A percentile compares a stretch with the other conserved stretches of the same genome.
phyloP scores from a whole-genome alignment of 805 yeast genomes.

The Ogataea neopini region DNA sequence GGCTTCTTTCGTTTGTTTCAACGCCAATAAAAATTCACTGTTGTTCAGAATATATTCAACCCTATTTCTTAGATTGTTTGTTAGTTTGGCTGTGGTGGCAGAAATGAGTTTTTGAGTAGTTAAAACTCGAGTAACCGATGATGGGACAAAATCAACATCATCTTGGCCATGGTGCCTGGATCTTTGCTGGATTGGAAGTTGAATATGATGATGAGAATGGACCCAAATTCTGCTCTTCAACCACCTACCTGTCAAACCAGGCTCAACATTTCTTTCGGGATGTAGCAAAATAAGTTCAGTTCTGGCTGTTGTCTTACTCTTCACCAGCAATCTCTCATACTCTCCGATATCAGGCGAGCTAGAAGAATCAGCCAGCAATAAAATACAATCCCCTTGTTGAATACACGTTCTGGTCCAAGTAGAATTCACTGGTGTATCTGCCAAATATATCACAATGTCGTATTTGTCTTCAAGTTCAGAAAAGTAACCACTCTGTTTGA shows the following conservation, averaged over 20 bases:
- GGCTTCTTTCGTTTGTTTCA: slow-evolving; percentile 30
- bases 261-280: slow-evolving; percentile 75
- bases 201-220: slow-evolving; percentile 89
- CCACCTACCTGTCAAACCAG: slow-evolving; percentile 87
- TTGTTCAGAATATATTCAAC: slow-evolving; percentile 29
- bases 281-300: slow-evolving; percentile 86
- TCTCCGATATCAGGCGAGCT: slow-evolving; percentile 78
- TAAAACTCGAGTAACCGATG: slow-evolving; percentile 3
- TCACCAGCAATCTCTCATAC: slow-evolving; percentile 73
- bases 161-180: slow-evolving; percentile 14
- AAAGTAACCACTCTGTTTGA: slow-evolving; percentile 85
- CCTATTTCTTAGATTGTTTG: slow-evolving; percentile 29
- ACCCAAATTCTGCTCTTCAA: slow-evolving; percentile 86
- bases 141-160: slow-evolving; percentile 22
- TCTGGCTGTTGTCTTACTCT: slow-evolving; percentile 79
- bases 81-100: slow-evolving; percentile 29
- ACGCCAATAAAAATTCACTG: slow-evolving; percentile 31
- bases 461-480: slow-evolving; percentile 88
- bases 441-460: slow-evolving; percentile 85
- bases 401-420: slow-evolving; percentile 92
- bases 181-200: slow-evolving; percentile 44
- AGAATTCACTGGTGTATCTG: slow-evolving; percentile 80
- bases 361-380: slow-evolving; percentile 82
- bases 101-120: slow-evolving; percentile 17
- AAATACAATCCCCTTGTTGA: slow-evolving; percentile 92